A percentile compares a stretch with the other conserved stretches of the same genome.
These are phyloP conservation scores for Trametes pubescens DNA, from an alignment of 1,284 basidiomycete genomes.

Conservation along the genomic window DNA sequence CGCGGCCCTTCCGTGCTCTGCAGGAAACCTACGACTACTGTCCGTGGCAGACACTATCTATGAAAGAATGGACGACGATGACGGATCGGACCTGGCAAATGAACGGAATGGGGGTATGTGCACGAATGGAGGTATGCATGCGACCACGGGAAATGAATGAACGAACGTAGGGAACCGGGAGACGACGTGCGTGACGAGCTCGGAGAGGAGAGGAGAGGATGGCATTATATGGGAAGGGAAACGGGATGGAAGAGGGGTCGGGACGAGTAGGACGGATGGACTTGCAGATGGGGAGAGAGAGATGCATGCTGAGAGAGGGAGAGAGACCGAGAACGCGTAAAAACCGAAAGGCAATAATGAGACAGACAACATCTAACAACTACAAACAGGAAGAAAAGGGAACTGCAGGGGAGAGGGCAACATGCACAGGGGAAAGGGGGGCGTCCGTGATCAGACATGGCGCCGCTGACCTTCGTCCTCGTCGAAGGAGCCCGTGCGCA, in stretches of 20 bases:
- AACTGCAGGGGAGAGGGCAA: not conserved
- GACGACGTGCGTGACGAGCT: constrained; percentile 2
- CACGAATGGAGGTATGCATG: constrained; percentile 26
- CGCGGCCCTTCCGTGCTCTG: not conserved
- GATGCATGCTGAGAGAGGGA: not conserved
- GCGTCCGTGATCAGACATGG: constrained; percentile 19
- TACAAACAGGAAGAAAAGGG: constrained; percentile 17
- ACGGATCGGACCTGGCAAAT: constrained; percentile 1
- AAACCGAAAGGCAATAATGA: constrained; percentile 28
- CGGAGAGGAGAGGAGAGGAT: not conserved
- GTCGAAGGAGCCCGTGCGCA: constrained; percentile 78
- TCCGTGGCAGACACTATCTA: constrained; percentile 9
- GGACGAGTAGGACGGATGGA: constrained; percentile 2
- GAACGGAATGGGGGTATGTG: constrained; percentile 24
- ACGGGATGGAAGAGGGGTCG: not conserved
- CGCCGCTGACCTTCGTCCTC: constrained; percentile 49
- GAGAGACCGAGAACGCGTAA: constrained; percentile 4
- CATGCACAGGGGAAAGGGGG: not conserved
- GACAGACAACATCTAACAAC: constrained; percentile 28
- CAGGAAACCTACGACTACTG: constrained; percentile 8
- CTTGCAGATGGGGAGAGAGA: constrained; percentile 7
- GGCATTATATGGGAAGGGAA: not conserved
- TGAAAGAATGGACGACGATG: constrained; percentile 18
- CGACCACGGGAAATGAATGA: constrained; percentile 10
- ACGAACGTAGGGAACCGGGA: constrained; percentile 12